Percentiles rank a stretch among this genome's conserved stretches.
Conservation (phyloP, 2,329 filamentous ascomycete genomes). For the Diaporthe ampelina region DNA sequence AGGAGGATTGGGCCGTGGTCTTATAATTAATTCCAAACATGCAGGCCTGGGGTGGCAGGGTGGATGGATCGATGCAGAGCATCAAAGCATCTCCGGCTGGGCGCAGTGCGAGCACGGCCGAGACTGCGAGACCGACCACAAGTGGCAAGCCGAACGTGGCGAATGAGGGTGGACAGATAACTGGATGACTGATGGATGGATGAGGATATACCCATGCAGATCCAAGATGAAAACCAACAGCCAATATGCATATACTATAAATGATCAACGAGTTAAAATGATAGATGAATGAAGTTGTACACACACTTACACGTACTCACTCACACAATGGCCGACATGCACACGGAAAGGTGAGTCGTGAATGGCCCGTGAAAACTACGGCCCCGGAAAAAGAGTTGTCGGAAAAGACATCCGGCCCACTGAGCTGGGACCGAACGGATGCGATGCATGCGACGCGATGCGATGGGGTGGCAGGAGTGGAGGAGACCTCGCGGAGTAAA, state of each 20-base stretch:
- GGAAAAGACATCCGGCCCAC: constrained; percentile 21
- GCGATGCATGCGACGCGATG: constrained; percentile 6
- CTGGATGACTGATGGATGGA: constrained; percentile 5
- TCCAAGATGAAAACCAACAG: constrained; percentile 2
- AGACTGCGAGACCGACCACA: not conserved
- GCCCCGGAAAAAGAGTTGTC: constrained; percentile 20
- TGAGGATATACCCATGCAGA: constrained; percentile 32
- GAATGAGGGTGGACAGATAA: not conserved
- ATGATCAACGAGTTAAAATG: not conserved
- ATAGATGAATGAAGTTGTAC: not conserved
- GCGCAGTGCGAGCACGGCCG: constrained; percentile 6
- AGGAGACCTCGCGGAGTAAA: not conserved
- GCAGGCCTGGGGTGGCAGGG: not conserved
- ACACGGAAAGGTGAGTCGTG: not conserved
- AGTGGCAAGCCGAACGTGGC: constrained; percentile 6
- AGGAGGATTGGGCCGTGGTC: not conserved
- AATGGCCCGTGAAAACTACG: constrained; percentile 5
- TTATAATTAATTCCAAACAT: constrained; percentile 17
- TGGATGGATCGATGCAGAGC: constrained; percentile 20
- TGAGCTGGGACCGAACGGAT: constrained; percentile 27
- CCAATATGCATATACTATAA: not conserved
- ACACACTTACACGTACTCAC: not conserved
- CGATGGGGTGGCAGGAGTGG: not conserved
- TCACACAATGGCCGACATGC: not conserved
- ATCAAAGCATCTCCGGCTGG: constrained; percentile 2